Conservation (phyloP, 2,329 filamentous ascomycete species). For the Sporothrix inflata region DNA sequence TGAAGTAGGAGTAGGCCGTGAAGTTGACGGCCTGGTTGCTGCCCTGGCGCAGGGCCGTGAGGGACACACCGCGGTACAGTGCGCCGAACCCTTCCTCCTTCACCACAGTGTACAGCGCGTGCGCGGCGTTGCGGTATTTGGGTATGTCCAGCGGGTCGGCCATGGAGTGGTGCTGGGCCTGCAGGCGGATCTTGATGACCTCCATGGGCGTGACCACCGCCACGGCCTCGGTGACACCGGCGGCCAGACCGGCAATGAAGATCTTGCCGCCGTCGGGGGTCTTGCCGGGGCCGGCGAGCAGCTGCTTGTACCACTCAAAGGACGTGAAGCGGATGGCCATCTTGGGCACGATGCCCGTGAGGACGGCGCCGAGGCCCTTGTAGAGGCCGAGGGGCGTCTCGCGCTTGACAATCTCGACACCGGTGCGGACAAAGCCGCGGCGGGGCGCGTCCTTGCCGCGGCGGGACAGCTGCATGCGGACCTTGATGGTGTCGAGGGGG, state of each 20-base stretch:
- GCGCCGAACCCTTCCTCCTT: constrained; percentile 87
- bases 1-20: constrained; percentile 95
- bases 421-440: constrained; percentile 86
- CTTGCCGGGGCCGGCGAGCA: constrained; percentile 65
- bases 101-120: constrained; percentile 81
- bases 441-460: constrained; percentile 82
- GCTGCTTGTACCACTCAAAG: constrained; percentile 92
- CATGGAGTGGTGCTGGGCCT: constrained; percentile 98
- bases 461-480: constrained; percentile 96
- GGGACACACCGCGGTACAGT: constrained; percentile 88
- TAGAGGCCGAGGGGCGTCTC: constrained; percentile 94
- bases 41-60: constrained; percentile 92
- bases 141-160: constrained; percentile 94
- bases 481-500: constrained; percentile 96
- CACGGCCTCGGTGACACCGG: constrained; percentile 95
- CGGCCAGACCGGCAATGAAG: constrained; percentile 75
- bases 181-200: constrained; percentile 96
- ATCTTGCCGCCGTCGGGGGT: constrained; percentile 72
- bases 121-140: constrained; percentile 94
- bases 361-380: constrained; percentile 95
- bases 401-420: constrained; percentile 80
- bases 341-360: constrained; percentile 96
- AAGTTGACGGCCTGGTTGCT: constrained; percentile 99
- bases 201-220: constrained; percentile 98
- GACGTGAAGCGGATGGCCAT: constrained; percentile 99